phyloP scores from a whole-genome alignment of 1,284 basidiomycete genomes.

The Apiotrichum brassicae region DNA sequence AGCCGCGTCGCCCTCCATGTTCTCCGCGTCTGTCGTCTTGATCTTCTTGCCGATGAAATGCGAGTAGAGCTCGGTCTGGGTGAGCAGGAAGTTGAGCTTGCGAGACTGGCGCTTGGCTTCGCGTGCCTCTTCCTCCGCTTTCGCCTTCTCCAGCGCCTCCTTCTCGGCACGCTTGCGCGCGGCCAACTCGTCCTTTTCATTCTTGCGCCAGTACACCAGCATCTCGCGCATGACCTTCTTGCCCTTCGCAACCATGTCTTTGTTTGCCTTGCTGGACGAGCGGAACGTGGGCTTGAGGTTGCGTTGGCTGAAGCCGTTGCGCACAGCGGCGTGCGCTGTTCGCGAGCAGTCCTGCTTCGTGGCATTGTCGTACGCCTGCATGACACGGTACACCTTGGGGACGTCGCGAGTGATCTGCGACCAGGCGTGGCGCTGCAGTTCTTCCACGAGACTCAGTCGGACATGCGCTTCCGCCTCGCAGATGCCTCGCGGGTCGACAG shows the following conservation, averaged over 20 bases:
- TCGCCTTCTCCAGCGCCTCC: slow-evolving; percentile 81
- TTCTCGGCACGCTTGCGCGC: slow-evolving; percentile 90
- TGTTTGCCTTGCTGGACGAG: slow-evolving; percentile 73
- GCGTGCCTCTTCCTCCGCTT: slow-evolving; percentile 91
- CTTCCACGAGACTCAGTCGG: slow-evolving; percentile 55
- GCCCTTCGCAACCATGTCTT: slow-evolving; percentile 76
- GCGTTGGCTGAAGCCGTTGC: slow-evolving; percentile 68
- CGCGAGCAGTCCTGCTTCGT: slow-evolving; percentile 50
- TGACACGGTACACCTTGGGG: slow-evolving; percentile 72
- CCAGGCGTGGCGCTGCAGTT: slow-evolving; percentile 80
- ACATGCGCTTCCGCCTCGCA: slow-evolving; percentile 36
- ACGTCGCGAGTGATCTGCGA: slow-evolving; percentile 76
- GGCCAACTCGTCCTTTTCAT: slow-evolving; percentile 87
- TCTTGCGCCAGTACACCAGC: slow-evolving; percentile 96
- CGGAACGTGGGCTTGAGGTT: slow-evolving; percentile 74
- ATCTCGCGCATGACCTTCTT: slow-evolving; percentile 53
- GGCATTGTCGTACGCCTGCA: slow-evolving; percentile 59
- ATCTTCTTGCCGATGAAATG: slow-evolving; percentile 99
- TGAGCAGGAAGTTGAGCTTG: slow-evolving; percentile 98
- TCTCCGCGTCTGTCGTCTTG: slow-evolving; percentile 89
- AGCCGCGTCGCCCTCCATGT: slow-evolving; percentile 53
- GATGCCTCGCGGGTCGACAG: slow-evolving; percentile 33
- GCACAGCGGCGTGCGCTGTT: slow-evolving; percentile 40
- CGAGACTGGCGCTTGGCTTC: slow-evolving; percentile 92
- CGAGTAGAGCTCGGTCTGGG: slow-evolving; percentile 97